Evolutionary conservation across 2,329 filamentous ascomycete species (phyloP).

Genomic region (Aspergillus uvarum): DNA sequence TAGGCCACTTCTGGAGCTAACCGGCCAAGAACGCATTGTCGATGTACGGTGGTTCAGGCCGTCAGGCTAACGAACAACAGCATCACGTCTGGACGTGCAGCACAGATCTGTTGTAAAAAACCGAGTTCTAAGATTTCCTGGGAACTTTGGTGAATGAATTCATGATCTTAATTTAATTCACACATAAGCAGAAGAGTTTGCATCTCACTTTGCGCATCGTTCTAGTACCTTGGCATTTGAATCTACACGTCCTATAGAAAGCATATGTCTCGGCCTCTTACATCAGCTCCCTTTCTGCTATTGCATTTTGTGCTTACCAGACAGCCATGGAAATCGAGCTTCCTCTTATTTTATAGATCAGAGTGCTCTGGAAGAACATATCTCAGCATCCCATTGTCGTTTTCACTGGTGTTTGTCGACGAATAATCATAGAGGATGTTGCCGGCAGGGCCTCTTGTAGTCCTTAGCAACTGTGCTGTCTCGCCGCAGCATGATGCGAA

Average conservation of each 20-base stretch:
- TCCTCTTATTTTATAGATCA: neutral
- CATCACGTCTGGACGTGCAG: neutral
- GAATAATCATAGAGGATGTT: too few species aligned
- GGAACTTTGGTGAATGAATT: constrained; percentile 8
- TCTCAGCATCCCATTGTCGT: too few species aligned
- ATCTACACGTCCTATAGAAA: neutral
- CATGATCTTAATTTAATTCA: constrained; percentile 7
- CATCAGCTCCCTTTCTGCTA: neutral
- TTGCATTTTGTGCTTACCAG: neutral
- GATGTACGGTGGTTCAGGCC: neutral
- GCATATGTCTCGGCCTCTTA: neutral
- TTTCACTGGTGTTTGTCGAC: too few species aligned
- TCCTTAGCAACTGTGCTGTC: too few species aligned
- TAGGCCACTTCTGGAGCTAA: neutral
- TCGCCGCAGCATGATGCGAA: too few species aligned
- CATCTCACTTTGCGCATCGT: neutral
- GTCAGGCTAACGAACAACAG: neutral
- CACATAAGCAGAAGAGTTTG: constrained; percentile 6
- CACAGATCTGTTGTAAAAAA: neutral
- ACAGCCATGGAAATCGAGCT: neutral
- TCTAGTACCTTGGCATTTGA: neutral
- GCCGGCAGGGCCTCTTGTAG: too few species aligned
- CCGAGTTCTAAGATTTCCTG: neutral
- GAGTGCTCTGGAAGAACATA: neutral
- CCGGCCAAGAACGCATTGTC: neutral